A percentile compares a stretch with the other conserved stretches of the same genome.
Evolutionary conservation across 2,329 filamentous ascomycete genomes (phyloP).

Genomic region (Xylaria sp.): DNA sequence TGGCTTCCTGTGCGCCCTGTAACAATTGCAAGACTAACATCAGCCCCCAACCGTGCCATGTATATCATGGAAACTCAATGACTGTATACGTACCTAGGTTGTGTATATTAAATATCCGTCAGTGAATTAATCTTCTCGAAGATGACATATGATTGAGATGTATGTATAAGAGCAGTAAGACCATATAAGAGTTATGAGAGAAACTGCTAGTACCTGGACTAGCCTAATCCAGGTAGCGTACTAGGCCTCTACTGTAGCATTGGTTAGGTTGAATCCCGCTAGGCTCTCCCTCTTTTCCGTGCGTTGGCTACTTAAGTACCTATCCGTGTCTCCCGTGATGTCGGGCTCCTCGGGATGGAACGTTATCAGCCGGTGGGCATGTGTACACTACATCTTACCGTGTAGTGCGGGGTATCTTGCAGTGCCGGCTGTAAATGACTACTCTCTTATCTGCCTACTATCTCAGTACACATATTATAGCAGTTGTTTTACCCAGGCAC

Average conservation of each 20-base stretch:
- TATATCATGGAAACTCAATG: neutral
- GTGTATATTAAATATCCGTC: too few relatives aligned
- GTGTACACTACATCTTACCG: too few relatives aligned
- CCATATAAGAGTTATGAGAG: neutral
- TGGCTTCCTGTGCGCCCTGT: neutral
- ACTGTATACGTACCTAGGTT: too few relatives aligned
- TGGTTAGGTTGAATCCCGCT: too few relatives aligned
- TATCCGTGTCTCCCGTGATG: conserved; percentile 13
- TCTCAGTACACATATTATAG: too few relatives aligned
- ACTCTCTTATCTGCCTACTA: neutral
- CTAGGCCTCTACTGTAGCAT: neutral
- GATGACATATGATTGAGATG: neutral
- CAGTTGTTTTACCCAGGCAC: neutral
- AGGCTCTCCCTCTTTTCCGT: too few relatives aligned
- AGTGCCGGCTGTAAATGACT: neutral
- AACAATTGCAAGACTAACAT: neutral
- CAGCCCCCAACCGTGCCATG: neutral
- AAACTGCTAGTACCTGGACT: neutral
- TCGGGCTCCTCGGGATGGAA: conserved; percentile 19
- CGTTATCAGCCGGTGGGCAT: neutral
- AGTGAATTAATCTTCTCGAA: neutral
- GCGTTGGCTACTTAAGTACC: neutral
- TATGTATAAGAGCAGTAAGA: neutral
- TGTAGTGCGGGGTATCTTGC: conserved; percentile 16
- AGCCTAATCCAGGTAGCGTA: neutral